Percentiles rank a stretch among this genome's conserved stretches.
Evolutionary conservation across 176 grass and related monocot species (phyloP).

Genomic region (Echinochloa phyllopogon): DNA sequence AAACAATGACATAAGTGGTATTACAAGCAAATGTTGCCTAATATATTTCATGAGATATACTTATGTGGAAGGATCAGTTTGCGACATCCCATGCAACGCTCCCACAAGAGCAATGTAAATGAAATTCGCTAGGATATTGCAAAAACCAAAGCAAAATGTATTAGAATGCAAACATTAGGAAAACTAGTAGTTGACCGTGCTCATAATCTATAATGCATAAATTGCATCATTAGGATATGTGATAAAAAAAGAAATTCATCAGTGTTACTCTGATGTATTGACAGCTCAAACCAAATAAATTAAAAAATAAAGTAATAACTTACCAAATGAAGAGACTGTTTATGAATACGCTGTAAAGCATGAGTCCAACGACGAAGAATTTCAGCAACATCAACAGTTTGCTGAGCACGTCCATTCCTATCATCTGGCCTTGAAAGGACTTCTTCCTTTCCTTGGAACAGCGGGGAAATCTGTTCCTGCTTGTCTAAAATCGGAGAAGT

Average conservation of each 20-base stretch:
- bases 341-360: constrained; percentile 99
- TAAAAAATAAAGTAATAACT: constrained; percentile 42
- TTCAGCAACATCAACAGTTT: constrained; percentile 92
- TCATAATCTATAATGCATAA: background rate
- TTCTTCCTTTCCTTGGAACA: constrained; percentile 74
- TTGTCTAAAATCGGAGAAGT: constrained; percentile 53
- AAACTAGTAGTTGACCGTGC: constrained; percentile 18
- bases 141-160: background rate
- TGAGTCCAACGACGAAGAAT: constrained; percentile 99
- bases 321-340: constrained; percentile 98
- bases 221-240: background rate
- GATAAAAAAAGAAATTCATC: background rate
- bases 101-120: constrained; percentile 22
- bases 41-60: background rate
- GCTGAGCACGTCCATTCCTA: constrained; percentile 68
- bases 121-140: constrained; percentile 28
- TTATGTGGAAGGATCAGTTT: background rate
- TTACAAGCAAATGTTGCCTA: background rate
- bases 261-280: background rate
- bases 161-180: constrained; percentile 25
- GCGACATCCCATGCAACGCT: background rate
- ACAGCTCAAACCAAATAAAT: background rate
- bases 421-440: constrained; percentile 74
- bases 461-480: constrained; percentile 54
- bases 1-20: background rate